Percentiles rank a stretch among this genome's conserved stretches.
These are phyloP conservation scores for Zygosaccharomyces sapae DNA, from an alignment of 1,139 yeast species.

Conservation along the genomic window DNA sequence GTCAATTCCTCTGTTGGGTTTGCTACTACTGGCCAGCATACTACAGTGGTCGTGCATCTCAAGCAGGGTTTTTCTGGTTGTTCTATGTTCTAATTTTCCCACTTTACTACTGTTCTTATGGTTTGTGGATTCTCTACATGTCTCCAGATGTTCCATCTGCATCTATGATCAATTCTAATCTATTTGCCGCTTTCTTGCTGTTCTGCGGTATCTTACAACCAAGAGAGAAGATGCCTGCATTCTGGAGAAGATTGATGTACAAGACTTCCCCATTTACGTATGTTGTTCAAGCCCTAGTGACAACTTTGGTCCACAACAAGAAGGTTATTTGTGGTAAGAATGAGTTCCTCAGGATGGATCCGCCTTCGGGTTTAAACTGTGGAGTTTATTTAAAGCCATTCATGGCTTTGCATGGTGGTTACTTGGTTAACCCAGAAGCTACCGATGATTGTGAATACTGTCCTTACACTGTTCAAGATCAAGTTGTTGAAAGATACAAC, in stretches of 20 bases:
- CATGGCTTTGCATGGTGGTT: no score
- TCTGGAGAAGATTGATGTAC: conserved; percentile 55
- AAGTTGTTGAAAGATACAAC: conserved; percentile 41
- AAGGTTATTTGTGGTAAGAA: conserved; percentile 43
- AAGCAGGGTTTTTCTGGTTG: conserved; percentile 44
- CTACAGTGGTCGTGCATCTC: conserved; percentile 39
- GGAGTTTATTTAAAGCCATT: no score
- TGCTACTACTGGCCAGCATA: conserved; percentile 44
- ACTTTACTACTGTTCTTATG: conserved; percentile 46
- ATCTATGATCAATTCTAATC: conserved; percentile 44
- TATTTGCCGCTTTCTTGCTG: conserved; percentile 45
- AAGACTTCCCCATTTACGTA: conserved; percentile 53
- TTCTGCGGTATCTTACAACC: conserved; percentile 61
- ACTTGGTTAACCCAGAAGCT: conserved; percentile 41
- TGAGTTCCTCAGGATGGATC: conserved; percentile 47
- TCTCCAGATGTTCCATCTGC: conserved; percentile 51
- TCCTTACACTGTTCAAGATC: conserved; percentile 42
- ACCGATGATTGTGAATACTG: conserved; percentile 47
- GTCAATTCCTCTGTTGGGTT: conserved; percentile 41
- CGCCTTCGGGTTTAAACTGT: conserved; percentile 53
- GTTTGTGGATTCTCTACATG: conserved; percentile 46
- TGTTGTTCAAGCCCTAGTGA: conserved; percentile 46
- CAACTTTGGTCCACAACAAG: conserved; percentile 43
- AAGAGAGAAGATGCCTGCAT: conserved; percentile 46
- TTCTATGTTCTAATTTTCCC: conserved; percentile 44